These are phyloP conservation scores for Amphirosellinia nigrospora DNA, from an alignment of 495 filamentous ascomycete species.

Conservation along the genomic window DNA sequence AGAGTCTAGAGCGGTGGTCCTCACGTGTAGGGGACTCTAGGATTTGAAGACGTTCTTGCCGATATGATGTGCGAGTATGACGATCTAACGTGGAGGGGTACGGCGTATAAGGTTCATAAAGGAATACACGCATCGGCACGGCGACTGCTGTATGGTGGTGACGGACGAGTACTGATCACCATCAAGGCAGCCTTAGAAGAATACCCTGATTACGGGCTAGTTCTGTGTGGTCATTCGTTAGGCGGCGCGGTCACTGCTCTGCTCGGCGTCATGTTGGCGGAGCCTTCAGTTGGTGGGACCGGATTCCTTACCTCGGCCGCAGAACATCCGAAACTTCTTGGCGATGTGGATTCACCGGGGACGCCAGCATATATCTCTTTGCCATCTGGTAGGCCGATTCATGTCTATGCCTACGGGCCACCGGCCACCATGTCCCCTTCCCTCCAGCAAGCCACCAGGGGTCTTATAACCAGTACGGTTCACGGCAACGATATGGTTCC, in stretches of 20 bases:
- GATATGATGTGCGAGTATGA: slow-evolving; percentile 86
- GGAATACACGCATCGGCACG: slow-evolving; percentile 81
- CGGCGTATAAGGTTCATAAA: slow-evolving; percentile 76
- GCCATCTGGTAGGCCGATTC: slow-evolving; percentile 70
- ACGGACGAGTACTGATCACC: slow-evolving; percentile 69
- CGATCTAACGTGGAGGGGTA: slow-evolving; percentile 69
- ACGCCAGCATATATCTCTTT: slow-evolving; percentile 53
- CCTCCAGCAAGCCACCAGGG: slow-evolving; percentile 73
- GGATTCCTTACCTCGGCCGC: slow-evolving; percentile 55
- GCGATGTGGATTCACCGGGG: slow-evolving; percentile 29
- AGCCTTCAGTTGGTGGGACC: slow-evolving; percentile 54
- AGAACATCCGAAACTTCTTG: slow-evolving; percentile 51
- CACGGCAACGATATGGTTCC: slow-evolving; percentile 78
- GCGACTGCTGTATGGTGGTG: slow-evolving; percentile 68
- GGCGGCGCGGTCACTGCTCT: slow-evolving; percentile 78
- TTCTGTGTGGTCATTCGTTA: slow-evolving; percentile 78
- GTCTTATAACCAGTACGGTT: slow-evolving; percentile 75
- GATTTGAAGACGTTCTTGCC: slow-evolving; percentile 80
- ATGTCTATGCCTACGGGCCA: slow-evolving; percentile 81
- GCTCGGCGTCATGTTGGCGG: slow-evolving; percentile 74
- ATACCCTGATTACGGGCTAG: slow-evolving; percentile 73
- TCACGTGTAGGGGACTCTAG: slow-evolving; percentile 80
- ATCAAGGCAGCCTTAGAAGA: slow-evolving; percentile 75
- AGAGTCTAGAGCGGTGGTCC: slow-evolving; percentile 76
- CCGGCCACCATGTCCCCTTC: slow-evolving; percentile 75